Conservation (phyloP, 2,329 filamentous ascomycete species). For the Lecanicillium sp. region DNA sequence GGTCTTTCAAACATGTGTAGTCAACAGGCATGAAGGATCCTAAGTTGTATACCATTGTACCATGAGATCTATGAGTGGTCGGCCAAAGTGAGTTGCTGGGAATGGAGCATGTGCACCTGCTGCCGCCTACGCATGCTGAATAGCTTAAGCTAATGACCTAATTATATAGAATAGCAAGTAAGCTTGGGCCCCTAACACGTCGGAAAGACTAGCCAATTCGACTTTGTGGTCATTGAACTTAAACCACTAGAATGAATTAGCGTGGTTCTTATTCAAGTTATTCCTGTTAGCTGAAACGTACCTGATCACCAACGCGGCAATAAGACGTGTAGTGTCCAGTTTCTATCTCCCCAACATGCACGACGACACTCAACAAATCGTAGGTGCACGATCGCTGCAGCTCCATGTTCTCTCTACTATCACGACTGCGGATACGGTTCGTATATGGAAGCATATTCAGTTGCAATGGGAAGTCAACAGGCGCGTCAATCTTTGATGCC, state of each 20-base stretch:
- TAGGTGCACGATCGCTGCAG: constrained; percentile 65
- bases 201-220: constrained; percentile 71
- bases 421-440: constrained; percentile 49
- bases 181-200: constrained; percentile 78
- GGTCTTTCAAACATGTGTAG: too few species aligned
- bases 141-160: constrained; percentile 43
- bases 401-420: constrained; percentile 47
- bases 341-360: constrained; percentile 89
- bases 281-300: constrained; percentile 11
- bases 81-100: too few species aligned
- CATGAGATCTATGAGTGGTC: too few species aligned
- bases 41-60: too few species aligned
- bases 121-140: too few species aligned
- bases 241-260: constrained; percentile 61
- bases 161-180: constrained; percentile 87
- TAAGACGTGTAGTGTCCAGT: constrained; percentile 92
- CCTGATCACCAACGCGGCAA: constrained; percentile 68
- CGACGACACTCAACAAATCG: constrained; percentile 81
- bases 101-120: too few species aligned
- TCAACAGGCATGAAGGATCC: too few species aligned
- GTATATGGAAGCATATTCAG: constrained; percentile 91
- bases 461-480: constrained; percentile 76
- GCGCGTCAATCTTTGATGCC: constrained; percentile 81
- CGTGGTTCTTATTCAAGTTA: not conserved
- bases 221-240: constrained; percentile 94